phyloP scores from a whole-genome alignment of 768 basidiomycete genomes.

The Baorangia bicolor region DNA sequence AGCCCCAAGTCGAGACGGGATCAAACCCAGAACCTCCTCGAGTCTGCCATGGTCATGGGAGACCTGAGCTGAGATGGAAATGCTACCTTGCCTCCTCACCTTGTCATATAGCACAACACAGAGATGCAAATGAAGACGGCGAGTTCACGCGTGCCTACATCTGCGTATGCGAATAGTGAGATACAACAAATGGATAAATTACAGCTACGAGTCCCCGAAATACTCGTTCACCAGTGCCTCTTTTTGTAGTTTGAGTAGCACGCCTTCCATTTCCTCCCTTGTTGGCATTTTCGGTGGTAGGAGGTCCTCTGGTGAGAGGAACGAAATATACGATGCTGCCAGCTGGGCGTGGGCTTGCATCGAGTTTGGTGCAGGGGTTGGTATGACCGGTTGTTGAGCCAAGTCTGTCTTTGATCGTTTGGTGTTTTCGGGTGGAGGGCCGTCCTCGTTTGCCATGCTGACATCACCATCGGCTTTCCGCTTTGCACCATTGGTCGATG shows the following conservation, averaged over 20 bases:
- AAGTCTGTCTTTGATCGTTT: slow-evolving; percentile 32
- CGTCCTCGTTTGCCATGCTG: slow-evolving; percentile 33
- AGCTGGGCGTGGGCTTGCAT: slow-evolving; percentile 44
- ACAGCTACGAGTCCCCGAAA: slow-evolving; percentile 42
- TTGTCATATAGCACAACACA: neutral
- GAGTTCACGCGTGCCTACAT: no score
- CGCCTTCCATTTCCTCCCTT: slow-evolving; percentile 73
- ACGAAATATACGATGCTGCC: slow-evolving; percentile 70
- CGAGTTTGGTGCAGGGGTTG: slow-evolving; percentile 5
- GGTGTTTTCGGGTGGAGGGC: slow-evolving; percentile 22
- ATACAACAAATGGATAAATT: slow-evolving; percentile 15
- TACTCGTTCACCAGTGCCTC: slow-evolving; percentile 81
- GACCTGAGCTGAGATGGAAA: slow-evolving; percentile 11
- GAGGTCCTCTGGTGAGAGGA: slow-evolving; percentile 71
- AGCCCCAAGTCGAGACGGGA: slow-evolving; percentile 47
- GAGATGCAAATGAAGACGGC: neutral
- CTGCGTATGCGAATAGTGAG: neutral
- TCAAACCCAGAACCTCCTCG: slow-evolving; percentile 13
- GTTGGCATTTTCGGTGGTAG: slow-evolving; percentile 75
- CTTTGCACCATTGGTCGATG: slow-evolving; percentile 40
- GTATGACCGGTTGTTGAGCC: slow-evolving; percentile 1
- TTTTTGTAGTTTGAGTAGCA: slow-evolving; percentile 76
- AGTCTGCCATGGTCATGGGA: slow-evolving; percentile 15
- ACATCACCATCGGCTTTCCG: slow-evolving; percentile 53
- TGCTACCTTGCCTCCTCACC: neutral